Evolutionary conservation across 140 eudicot genomes (phyloP).

Genomic region (Senecio squalidus): DNA sequence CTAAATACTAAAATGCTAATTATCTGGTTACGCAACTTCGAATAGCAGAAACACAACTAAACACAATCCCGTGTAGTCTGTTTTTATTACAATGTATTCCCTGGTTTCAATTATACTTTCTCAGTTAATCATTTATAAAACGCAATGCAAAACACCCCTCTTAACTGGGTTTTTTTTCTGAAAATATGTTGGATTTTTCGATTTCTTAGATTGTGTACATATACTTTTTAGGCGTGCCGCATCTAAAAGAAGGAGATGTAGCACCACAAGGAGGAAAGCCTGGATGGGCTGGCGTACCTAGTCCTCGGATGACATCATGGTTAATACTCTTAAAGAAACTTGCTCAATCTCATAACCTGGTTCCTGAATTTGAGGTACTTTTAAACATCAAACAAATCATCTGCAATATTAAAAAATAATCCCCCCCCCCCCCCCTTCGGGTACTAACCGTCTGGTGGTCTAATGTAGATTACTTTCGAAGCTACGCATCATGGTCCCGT

Average conservation of each 20-base stretch:
- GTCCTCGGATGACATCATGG: conserved; percentile 90
- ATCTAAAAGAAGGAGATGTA: conserved; percentile 78
- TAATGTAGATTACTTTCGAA: conserved; percentile 77
- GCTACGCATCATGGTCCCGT: conserved; percentile 99
- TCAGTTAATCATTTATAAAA: not conserved
- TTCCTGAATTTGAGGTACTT: conserved; percentile 93
- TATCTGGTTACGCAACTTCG: too few species aligned
- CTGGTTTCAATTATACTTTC: not conserved
- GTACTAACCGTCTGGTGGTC: conserved; percentile 6
- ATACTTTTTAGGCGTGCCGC: conserved; percentile 72
- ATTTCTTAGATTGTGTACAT: not conserved
- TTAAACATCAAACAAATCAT: not conserved
- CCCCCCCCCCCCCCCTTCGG: too few species aligned
- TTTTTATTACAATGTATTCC: not conserved
- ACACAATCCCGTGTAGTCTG: too few species aligned
- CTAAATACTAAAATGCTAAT: too few species aligned
- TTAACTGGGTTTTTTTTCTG: not conserved
- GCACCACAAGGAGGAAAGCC: conserved; percentile 93
- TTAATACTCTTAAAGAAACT: conserved; percentile 63
- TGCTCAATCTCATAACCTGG: conserved; percentile 60
- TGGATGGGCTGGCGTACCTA: conserved; percentile 96
- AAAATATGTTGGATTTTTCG: not conserved
- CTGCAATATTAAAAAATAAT: not conserved
- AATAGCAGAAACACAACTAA: not conserved
- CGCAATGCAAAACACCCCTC: not conserved